Evolutionary conservation across 2,329 filamentous ascomycete species (phyloP).

Genomic region (Cladosporium sp.): DNA sequence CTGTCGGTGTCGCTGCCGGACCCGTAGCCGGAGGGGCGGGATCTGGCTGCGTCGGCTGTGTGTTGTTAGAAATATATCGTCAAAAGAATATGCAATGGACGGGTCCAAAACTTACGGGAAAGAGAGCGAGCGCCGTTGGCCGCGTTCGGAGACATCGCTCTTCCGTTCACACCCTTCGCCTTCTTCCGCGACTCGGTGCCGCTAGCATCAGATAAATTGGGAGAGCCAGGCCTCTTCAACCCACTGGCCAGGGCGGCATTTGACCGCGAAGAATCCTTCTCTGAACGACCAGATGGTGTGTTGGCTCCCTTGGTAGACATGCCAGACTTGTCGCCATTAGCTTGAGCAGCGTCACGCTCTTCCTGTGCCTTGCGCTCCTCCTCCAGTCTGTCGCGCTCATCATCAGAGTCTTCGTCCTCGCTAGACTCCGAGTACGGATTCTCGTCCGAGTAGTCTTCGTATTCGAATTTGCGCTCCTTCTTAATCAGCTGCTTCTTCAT

Average conservation of each 20-base stretch:
- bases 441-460: slow-evolving; percentile 60
- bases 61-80: slow-evolving; percentile 8
- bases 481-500: slow-evolving; percentile 76
- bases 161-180: slow-evolving; percentile 36
- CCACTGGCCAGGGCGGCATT: slow-evolving; percentile 36
- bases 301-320: slow-evolving; percentile 64
- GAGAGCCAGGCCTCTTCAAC: slow-evolving; percentile 79
- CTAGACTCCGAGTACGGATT: slow-evolving; percentile 39
- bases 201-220: slow-evolving; percentile 82
- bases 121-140: slow-evolving; percentile 18
- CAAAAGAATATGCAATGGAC: slow-evolving; percentile 3
- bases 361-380: slow-evolving; percentile 52
- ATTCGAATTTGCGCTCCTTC: slow-evolving; percentile 79
- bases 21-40: slow-evolving; percentile 37
- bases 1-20: slow-evolving; percentile 68
- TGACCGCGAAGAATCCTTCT: slow-evolving; percentile 46
- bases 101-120: slow-evolving; percentile 18
- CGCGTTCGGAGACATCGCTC: slow-evolving; percentile 29
- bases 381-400: slow-evolving; percentile 56
- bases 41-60: slow-evolving; percentile 16
- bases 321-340: slow-evolving; percentile 47
- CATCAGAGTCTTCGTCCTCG: slow-evolving; percentile 58
- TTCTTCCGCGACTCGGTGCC: slow-evolving; percentile 87
- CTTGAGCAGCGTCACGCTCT: slow-evolving; percentile 42
- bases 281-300: slow-evolving; percentile 55